Conservation (phyloP, 345 rosid genomes). For the Carallia brachiata region DNA sequence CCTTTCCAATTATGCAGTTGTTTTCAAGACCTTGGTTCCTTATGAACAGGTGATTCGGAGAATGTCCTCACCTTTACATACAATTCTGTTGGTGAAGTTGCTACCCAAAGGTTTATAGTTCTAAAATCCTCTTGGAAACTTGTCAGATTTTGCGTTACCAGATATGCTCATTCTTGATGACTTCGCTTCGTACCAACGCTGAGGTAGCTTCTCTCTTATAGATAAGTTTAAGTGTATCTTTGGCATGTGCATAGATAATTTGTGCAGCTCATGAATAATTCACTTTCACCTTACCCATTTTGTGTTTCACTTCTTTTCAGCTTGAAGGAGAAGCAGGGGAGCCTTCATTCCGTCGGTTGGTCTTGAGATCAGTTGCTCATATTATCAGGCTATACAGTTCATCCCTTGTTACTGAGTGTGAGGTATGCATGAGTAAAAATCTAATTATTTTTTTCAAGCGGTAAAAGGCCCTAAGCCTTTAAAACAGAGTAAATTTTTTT, state of each 20-base stretch:
- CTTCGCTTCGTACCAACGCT: slow-evolving; percentile 84
- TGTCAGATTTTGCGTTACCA: slow-evolving; percentile 86
- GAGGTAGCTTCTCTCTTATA: slow-evolving; percentile 54
- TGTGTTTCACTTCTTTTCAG: slow-evolving; percentile 42
- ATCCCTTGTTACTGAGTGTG: slow-evolving; percentile 88
- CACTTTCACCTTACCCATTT: slow-evolving; percentile 4
- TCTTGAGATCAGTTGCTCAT: slow-evolving; percentile 95
- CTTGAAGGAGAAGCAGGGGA: slow-evolving; percentile 94
- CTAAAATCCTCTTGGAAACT: slow-evolving; percentile 31
- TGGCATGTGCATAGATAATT: background rate
- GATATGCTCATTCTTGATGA: slow-evolving; percentile 96
- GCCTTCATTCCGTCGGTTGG: slow-evolving; percentile 93
- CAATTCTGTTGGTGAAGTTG: slow-evolving; percentile 17
- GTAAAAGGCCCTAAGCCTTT: background rate
- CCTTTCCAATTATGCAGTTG: slow-evolving; percentile 74
- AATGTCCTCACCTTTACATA: slow-evolving; percentile 5
- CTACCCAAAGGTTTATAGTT: slow-evolving; percentile 24
- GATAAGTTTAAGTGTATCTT: background rate
- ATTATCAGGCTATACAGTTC: slow-evolving; percentile 87
- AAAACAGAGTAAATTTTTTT: background rate
- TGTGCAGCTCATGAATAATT: background rate
- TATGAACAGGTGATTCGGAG: slow-evolving; percentile 70
- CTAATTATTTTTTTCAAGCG: slow-evolving; percentile 10
- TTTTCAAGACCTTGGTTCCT: slow-evolving; percentile 69
- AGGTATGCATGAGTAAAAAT: slow-evolving; percentile 49